phyloP scores from a whole-genome alignment of 768 basidiomycete species.

The Tricholoma sp. region DNA sequence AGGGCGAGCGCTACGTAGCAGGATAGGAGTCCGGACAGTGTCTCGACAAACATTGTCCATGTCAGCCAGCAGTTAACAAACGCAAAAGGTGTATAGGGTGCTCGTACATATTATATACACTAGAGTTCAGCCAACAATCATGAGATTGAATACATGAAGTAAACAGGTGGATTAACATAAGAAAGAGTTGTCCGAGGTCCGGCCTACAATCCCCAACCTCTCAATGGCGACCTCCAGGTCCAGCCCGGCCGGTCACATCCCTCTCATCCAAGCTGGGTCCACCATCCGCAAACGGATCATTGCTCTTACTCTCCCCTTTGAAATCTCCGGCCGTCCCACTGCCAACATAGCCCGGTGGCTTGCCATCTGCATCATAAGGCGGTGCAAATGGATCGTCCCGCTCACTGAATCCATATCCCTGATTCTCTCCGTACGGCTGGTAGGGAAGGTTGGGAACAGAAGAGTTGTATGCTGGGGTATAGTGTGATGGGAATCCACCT shows the following conservation, averaged over 20 bases:
- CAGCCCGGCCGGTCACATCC: constrained; percentile 38
- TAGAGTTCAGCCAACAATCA: not conserved
- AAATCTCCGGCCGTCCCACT: constrained; percentile 25
- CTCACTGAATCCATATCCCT: constrained; percentile 37
- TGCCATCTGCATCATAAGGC: constrained; percentile 25
- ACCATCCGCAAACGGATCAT: constrained; percentile 55
- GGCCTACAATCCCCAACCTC: not conserved
- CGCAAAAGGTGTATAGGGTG: too few relatives aligned
- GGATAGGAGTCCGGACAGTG: too few relatives aligned
- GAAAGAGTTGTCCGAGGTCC: not conserved
- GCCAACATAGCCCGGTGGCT: constrained; percentile 47
- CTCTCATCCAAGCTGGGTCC: constrained; percentile 30
- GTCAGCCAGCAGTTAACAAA: too few relatives aligned
- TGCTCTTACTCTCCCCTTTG: constrained; percentile 29
- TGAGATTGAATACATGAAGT: not conserved
- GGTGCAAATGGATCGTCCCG: constrained; percentile 32
- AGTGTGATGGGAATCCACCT: constrained; percentile 42
- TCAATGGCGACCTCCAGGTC: constrained; percentile 27
- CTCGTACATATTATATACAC: constrained; percentile 1
- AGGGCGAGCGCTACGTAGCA: too few relatives aligned
- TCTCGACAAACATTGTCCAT: too few relatives aligned
- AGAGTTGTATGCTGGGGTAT: constrained; percentile 57
- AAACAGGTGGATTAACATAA: not conserved
- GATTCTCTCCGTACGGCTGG: constrained; percentile 15
- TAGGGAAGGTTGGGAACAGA: constrained; percentile 28